Conservation (phyloP, 192 early-diverging fungal species). For the Coemansia sp. region DNA sequence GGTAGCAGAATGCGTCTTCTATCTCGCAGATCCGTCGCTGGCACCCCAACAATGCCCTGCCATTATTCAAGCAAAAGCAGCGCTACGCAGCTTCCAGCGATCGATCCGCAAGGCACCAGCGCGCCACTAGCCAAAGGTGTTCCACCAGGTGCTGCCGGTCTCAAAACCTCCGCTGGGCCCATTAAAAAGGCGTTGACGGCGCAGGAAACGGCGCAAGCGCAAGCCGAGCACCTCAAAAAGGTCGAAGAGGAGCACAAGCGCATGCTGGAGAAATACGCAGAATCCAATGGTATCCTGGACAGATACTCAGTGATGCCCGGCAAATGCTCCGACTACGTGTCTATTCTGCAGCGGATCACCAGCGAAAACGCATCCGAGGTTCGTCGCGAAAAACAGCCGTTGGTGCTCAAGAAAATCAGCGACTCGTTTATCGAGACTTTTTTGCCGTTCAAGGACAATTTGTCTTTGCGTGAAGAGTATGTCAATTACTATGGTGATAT, state of each 20-base stretch:
- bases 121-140: not conserved
- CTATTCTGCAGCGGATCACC: conserved; percentile 46
- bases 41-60: too few relatives aligned
- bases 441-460: conserved; percentile 76
- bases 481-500: conserved; percentile 74
- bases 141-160: conserved; percentile 5
- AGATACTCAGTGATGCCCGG: conserved; percentile 55
- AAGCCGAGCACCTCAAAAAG: conserved; percentile 21
- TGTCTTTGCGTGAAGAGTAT: conserved; percentile 77
- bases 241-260: conserved; percentile 50
- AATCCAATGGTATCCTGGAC: conserved; percentile 48
- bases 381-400: conserved; percentile 36
- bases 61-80: not conserved
- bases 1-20: too few relatives aligned
- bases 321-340: conserved; percentile 51
- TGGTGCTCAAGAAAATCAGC: conserved; percentile 64
- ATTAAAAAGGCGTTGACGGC: conserved; percentile 13
- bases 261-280: conserved; percentile 46
- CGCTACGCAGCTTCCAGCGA: not conserved
- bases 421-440: conserved; percentile 78
- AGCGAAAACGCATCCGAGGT: conserved; percentile 35
- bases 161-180: conserved; percentile 17
- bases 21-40: too few relatives aligned
- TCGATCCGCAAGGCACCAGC: not conserved
- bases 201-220: conserved; percentile 5